Evolutionary conservation across 2,329 filamentous ascomycete species (phyloP), one percentile per base, ranked within the genome.

Genomic region (Trichoderma atrobrunneum): DNA sequence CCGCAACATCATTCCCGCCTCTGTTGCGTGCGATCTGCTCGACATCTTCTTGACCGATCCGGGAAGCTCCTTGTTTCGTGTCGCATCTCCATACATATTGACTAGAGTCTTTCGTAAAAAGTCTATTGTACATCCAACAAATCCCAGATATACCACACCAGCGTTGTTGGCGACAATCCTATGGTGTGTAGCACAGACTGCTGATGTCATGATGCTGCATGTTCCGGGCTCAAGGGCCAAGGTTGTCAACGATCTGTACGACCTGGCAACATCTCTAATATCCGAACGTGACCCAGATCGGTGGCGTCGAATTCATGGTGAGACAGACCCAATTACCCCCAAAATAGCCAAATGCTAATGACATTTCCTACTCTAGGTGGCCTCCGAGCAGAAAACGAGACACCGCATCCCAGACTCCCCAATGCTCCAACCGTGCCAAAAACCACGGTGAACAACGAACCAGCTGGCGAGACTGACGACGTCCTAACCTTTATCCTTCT

Each of bases 1-100:
- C 5, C 73, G 79, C 26, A 78, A 80, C 57, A 81, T 84, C 60
- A 78, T 86, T 56, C 78, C 81, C 2, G 78, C 80, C 3, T 79
- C 80, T 3, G 78, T 85, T 2, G 85, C 85, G 0, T 85, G 83
- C 66, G 82, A 86, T 30, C 79, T 87, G 14, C 78, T 87, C 2
- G 85, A 86, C 63, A 80, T 85, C 1, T 87, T 84, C 73, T 81
- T 87, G 72, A 82, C 81, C 12, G 84, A 85, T 30, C 81, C 83
- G 0, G 83, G 82, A 4, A 83, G 79, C 68, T 83, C 82, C 4
- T 76, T 84, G 0, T 84, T 85, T 72, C 80, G 82, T 16, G 82
- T 80, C 48, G 81, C 83, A 0, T 86, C 84, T 5, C 85, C 85
- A 0, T 86, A 86, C 72, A 82, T 86, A 18, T 78, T 86, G 24